Evolutionary conservation across 495 filamentous ascomycete species (phyloP).

Genomic region (Xylaria castorea): DNA sequence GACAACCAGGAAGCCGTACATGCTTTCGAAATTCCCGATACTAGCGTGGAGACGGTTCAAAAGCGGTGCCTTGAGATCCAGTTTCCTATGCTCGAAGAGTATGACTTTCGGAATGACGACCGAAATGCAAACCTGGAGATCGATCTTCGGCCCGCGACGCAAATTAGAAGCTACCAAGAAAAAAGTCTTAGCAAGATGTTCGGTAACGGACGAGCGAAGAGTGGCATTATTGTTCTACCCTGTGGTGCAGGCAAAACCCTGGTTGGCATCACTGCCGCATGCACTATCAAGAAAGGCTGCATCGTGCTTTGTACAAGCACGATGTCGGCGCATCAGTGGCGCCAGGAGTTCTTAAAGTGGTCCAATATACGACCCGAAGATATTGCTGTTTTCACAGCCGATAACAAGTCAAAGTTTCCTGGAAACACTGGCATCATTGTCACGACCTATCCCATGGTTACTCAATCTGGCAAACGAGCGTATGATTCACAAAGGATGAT

Average conservation of each 20-base stretch:
- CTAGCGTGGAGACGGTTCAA: constrained; percentile 82
- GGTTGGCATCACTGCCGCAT: constrained; percentile 95
- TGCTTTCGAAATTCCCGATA: constrained; percentile 87
- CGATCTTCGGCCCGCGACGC: constrained; percentile 81
- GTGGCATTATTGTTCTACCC: constrained; percentile 95
- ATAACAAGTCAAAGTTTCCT: constrained; percentile 88
- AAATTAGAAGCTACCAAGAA: constrained; percentile 93
- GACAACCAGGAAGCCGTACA: constrained; percentile 89
- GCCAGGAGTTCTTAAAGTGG: constrained; percentile 95
- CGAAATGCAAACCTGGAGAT: constrained; percentile 91
- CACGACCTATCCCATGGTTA: constrained; percentile 98
- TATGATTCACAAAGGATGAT: constrained; percentile 97
- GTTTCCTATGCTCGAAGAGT: constrained; percentile 91
- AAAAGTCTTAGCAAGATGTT: constrained; percentile 99
- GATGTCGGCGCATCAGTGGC: constrained; percentile 98
- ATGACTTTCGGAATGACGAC: constrained; percentile 95
- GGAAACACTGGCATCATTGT: constrained; percentile 94
- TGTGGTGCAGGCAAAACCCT: constrained; percentile 98
- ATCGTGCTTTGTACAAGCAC: constrained; percentile 96
- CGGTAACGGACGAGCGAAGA: constrained; percentile 94
- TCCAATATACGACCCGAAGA: constrained; percentile 95
- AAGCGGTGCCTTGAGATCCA: constrained; percentile 87
- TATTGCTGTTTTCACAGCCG: constrained; percentile 93
- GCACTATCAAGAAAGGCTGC: constrained; percentile 94
- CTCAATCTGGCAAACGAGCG: constrained; percentile 78